phyloP scores from a whole-genome alignment of 148 eudicot species.

The Bassia scoparia region DNA sequence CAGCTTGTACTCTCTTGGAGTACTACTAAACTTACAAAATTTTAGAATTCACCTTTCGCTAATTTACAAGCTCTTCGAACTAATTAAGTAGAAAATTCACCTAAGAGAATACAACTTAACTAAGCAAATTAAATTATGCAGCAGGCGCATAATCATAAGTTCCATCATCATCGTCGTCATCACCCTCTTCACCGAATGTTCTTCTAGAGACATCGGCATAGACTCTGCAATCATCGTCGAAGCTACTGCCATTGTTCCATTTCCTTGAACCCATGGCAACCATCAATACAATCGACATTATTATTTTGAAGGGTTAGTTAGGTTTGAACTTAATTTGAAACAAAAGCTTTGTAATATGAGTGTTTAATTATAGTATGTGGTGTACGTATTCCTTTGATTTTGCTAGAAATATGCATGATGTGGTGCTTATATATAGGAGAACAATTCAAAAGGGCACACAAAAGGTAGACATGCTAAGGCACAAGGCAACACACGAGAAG shows the following conservation, averaged over 20 bases:
- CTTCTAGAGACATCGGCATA: neutral
- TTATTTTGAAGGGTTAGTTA: neutral
- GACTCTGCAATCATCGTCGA: neutral
- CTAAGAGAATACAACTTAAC: neutral
- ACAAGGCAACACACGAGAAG: conserved; percentile 15
- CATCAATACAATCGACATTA: neutral
- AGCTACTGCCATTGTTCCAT: neutral
- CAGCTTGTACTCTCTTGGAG: neutral
- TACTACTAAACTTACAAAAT: neutral
- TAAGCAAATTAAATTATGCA: neutral
- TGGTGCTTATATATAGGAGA: neutral
- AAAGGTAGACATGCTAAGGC: neutral
- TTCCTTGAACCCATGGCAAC: neutral
- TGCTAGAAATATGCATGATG: neutral
- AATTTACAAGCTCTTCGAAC: neutral
- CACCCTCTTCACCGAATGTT: conserved; percentile 11
- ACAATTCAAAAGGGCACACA: neutral
- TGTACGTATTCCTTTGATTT: too few relatives aligned
- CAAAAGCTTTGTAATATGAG: neutral
- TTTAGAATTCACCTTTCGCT: neutral
- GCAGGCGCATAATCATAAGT: conserved; percentile 8
- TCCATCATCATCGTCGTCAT: conserved; percentile 15
- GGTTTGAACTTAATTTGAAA: neutral
- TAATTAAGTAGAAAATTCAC: neutral
- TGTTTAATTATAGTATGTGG: too few relatives aligned